phyloP scores from a whole-genome alignment of 2,329 filamentous ascomycete species.

The Fusarium ambrosium region DNA sequence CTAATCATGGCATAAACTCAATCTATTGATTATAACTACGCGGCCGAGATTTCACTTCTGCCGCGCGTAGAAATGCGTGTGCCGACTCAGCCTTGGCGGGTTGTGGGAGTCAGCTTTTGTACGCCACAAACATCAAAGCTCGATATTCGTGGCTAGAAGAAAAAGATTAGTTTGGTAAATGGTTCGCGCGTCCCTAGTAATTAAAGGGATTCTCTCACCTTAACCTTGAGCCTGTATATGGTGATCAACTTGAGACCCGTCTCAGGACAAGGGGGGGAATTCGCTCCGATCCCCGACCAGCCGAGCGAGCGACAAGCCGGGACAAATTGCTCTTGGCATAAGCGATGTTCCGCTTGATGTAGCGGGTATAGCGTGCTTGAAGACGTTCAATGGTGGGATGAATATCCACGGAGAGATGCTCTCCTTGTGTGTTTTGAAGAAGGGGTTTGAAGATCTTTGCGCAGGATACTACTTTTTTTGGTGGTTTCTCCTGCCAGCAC shows the following conservation, averaged over 20 bases:
- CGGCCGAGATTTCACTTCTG: neutral
- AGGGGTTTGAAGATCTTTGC: neutral
- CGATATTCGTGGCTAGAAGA: neutral
- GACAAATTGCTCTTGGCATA: neutral
- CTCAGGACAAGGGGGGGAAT: neutral
- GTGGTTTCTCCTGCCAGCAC: neutral
- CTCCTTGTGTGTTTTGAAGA: neutral
- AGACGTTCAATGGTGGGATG: neutral
- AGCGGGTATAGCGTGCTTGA: neutral
- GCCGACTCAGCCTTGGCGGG: neutral
- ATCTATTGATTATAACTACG: neutral
- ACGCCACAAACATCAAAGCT: neutral
- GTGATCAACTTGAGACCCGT: slow-evolving; percentile 15
- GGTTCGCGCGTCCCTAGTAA: neutral
- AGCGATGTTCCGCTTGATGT: neutral
- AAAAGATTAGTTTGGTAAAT: neutral
- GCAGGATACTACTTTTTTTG: neutral
- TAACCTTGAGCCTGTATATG: slow-evolving; percentile 5
- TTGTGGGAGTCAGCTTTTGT: slow-evolving; percentile 4
- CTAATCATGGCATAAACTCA: neutral
- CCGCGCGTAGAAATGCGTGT: slow-evolving; percentile 4
- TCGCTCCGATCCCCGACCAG: neutral
- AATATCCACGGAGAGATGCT: neutral
- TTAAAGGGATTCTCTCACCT: neutral
- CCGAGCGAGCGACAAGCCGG: slow-evolving; percentile 1